Base-by-base conservation (phyloP, 2,329 filamentous ascomycete species). In the Epichloe sibirici region DNA sequence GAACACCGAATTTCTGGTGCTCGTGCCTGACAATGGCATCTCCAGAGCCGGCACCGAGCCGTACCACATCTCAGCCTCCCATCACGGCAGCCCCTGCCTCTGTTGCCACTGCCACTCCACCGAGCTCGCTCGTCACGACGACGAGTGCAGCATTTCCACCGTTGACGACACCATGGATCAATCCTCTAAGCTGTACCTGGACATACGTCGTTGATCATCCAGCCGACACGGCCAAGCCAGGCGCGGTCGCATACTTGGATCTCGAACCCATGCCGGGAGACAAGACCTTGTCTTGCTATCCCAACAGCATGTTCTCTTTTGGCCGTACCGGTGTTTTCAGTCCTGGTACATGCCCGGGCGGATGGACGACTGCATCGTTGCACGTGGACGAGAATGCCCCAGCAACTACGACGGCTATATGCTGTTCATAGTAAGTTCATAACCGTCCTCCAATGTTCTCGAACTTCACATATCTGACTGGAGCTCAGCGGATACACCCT, bases 271-370 rank as follows among this genome's bases (percentile, higher is more conserved):
- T 65, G 21, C 53, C 62, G n/a, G 66, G 61, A 9, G 67, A 66
- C 6, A 68, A 61, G 34, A 69, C 67, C 2, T 57, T 71, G 45
- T 69, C 69, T 3, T 71, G 69, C 52, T 71, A 71, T 53, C 69
- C 69, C 1, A 61, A 68, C 38, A 65, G 65, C 56, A 71, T 71
- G 69, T 71, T 71, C 50, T 59, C 57, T 5, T 60, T 62, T 13
- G 64, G 61, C 12, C 62, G 64, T 21, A 70, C 66, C 4, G 69
- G 69, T 23, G 63, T 70, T 5, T 71, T 69, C 38, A 71, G 69
- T 48, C 69, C 69, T 9, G 69, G 62, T 2, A 67, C 66, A 28
- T 71, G 69, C 45, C 69, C 69, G 39, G 60, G 63, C 53, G 67
- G 69, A 28, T 71, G 69, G 69, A 69, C 67, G 6, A 71, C 69